phyloP scores from a whole-genome alignment of 1,139 yeast species.

The Geotrichum aggregatum region DNA sequence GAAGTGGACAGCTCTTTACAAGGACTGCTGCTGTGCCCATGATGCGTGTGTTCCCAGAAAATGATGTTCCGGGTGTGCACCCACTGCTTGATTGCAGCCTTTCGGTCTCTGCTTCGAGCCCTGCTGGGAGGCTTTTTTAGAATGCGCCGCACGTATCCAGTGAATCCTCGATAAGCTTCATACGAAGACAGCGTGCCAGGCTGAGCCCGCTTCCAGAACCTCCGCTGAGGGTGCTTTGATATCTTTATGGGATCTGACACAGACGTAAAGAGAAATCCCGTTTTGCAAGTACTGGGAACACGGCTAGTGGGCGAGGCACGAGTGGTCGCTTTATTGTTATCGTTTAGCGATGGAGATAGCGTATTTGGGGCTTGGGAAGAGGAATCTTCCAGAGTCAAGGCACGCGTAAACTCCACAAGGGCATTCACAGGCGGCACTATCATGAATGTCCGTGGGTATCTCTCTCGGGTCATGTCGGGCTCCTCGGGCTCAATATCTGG shows the following conservation, averaged over 20 bases:
- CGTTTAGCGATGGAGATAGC: neutral
- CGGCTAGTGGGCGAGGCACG: too few relatives aligned
- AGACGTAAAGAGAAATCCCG: conserved; percentile 1
- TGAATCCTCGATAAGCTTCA: conserved; percentile 7
- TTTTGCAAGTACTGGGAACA: neutral
- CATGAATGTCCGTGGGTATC: conserved; percentile 12
- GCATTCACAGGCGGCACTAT: conserved; percentile 15
- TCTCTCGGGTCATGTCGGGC: conserved; percentile 2
- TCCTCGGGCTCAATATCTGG: neutral
- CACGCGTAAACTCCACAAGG: conserved; percentile 10
- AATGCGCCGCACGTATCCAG: conserved; percentile 12
- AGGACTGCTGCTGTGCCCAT: neutral
- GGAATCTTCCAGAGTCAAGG: neutral
- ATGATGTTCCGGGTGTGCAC: conserved; percentile 5
- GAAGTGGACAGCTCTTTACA: conserved; percentile 6
- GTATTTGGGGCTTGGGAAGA: too few relatives aligned
- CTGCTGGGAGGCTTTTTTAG: conserved; percentile 3
- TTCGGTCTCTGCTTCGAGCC: neutral
- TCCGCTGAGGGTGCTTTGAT: neutral
- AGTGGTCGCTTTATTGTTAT: too few relatives aligned
- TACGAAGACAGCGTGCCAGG: neutral
- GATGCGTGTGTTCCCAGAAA: conserved; percentile 10
- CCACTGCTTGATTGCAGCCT: conserved; percentile 4
- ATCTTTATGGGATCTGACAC: conserved; percentile 14
- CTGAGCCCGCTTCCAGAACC: conserved; percentile 9